These are phyloP conservation scores for Colletotrichum zoysiae DNA, from an alignment of 2,329 filamentous ascomycete species.

Conservation along the genomic window DNA sequence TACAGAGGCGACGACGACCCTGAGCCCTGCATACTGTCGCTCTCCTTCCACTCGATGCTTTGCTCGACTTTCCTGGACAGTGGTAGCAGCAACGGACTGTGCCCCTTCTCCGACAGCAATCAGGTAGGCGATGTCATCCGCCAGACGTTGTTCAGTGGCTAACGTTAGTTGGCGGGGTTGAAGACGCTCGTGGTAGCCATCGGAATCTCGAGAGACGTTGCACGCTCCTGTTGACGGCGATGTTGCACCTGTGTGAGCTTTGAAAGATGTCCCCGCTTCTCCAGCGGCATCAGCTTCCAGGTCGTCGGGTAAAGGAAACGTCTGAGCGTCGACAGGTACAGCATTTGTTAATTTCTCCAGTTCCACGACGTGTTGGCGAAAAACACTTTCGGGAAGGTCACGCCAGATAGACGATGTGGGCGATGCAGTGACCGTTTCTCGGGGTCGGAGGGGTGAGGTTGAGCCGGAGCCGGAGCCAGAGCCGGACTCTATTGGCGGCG, in stretches of 20 bases:
- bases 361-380: conserved; percentile 36
- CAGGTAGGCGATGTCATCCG: conserved; percentile 39
- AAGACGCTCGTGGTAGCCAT: not conserved
- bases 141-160: conserved; percentile 35
- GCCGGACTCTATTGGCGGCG: conserved; percentile 4
- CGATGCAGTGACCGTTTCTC: conserved; percentile 32
- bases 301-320: conserved; percentile 29
- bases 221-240: not conserved
- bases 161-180: conserved; percentile 21
- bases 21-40: conserved; percentile 9
- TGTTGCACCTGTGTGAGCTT: not conserved
- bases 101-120: conserved; percentile 41
- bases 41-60: not conserved
- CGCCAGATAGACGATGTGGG: conserved; percentile 36
- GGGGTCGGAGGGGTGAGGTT: not conserved
- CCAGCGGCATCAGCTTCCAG: not conserved
- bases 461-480: not conserved
- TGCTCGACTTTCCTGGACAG: conserved; percentile 32
- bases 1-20: conserved; percentile 36
- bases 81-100: conserved; percentile 41
- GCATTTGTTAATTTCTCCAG: conserved; percentile 41
- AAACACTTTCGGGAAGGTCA: conserved; percentile 27
- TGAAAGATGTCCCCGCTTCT: not conserved
- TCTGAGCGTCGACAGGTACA: conserved; percentile 35
- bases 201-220: conserved; percentile 4